Base-by-base conservation (phyloP, 768 basidiomycete species). In the Pisolithus orientalis region DNA sequence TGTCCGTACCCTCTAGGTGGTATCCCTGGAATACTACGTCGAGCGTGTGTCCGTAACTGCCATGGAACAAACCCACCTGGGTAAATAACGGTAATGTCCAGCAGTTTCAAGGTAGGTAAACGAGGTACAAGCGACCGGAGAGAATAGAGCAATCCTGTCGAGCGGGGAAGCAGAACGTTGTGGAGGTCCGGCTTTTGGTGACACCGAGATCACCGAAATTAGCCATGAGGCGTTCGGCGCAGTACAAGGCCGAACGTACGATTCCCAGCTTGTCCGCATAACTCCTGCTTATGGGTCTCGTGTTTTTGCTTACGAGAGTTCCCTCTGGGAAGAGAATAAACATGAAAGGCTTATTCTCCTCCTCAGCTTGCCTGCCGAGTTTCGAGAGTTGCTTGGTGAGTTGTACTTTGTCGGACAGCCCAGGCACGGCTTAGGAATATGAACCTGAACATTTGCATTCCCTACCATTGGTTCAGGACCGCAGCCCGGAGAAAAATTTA, bases 301-400 rank as follows among this genome's bases (percentile, higher is more conserved):
- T 98, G 55, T 93, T 75, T 56, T 80, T 78, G 67, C 90, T 93
- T 13, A 94, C 87, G 27, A 98, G 84, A 4, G 95, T 97, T 29
- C 96, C 96, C 67, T 99, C 96, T 0, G 96, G 96, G 66, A 94
- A 98, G 44, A 97, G 76, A 51, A 97, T 75, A 59, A 95, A 82
- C 55, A 85, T 84, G 40, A 96, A 74, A 0, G 91, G 87, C 25
- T 76, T 80, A 56, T 86, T 78, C 62, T 82, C 75, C 47, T 77
- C 68, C 61, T 87, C 80, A n/a, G 87, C 84, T 31, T 77, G 77
- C 48, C 75, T 76, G 1, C 85, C 93, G 13, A 95, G 73, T 40
- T 79, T 74, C 0, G 84, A 80, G 21, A 96, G 77, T 52, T 82
- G 77, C 21, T 73, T 69, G 27, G 83, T 78, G 5, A 96, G 75